Base-by-base conservation (phyloP, 805 yeast species). In the Starmerella davenportii region DNA sequence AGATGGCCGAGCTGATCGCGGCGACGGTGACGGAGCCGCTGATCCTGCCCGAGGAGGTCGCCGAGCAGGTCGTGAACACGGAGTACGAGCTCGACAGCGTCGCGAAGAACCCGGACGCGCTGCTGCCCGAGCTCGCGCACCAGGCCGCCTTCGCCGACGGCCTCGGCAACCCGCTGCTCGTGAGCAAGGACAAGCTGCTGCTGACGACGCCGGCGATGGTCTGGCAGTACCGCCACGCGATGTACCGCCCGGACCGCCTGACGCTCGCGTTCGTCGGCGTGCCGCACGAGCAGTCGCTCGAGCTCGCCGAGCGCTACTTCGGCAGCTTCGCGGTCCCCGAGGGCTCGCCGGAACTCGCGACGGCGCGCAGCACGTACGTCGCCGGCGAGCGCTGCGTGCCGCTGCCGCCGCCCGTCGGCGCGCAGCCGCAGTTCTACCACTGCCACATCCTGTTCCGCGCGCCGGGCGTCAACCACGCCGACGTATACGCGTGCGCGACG, bases 251-350 rank as follows among this genome's bases (percentile, higher is more conserved):
- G 2, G 78, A 79, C 36, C 71, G 79, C 43, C 65, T 77, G 24
- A 93, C 87, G 14, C 74, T 84, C 34, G 84, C 94, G 5, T 76
- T 87, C 65, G 76, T 81, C 25, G 96, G 98, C 38, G 75, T 87
- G 16, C 68, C 73, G 1, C 79, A 78, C 48, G 74, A 69, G 11
- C 56, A 58, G 39, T 93, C 95, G 0, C 57, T 77, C 24, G 69
- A 68, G 35, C 63, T 78, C 40, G 76, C 79, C 1, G 64, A 68
- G 38, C 62, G 66, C 44, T 64, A 76, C 45, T 68, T 85, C 38
- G 85, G 82, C 5, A 72, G 67, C 42, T 69, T 84, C 73, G 50
- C 62, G 14, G 40, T 51, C 2, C 35, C 42, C 4, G 39, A 47
- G n/a, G 23, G 38, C 24, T 32, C 21, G 40, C 41, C 43, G n/a